Conservation (phyloP, 208 protist species). For the Leishmania lainsoni region DNA sequence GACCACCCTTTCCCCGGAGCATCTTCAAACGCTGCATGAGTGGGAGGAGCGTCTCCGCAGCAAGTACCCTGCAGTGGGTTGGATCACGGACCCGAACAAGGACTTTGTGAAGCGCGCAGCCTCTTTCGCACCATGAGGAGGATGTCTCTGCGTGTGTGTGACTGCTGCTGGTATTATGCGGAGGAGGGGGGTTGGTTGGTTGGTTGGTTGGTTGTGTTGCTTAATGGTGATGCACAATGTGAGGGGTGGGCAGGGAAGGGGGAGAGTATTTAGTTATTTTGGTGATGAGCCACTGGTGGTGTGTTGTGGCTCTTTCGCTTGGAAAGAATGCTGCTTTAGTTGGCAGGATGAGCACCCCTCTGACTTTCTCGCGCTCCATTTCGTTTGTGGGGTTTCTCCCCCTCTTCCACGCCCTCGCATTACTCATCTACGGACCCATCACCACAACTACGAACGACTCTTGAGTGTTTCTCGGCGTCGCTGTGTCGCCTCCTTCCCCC, state of each 20-base stretch:
- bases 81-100: slow-evolving; percentile 60
- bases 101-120: slow-evolving; percentile 60
- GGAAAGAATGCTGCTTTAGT: neutral
- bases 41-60: slow-evolving; percentile 84
- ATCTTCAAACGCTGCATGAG: slow-evolving; percentile 78
- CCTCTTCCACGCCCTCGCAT: neutral
- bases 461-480: neutral
- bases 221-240: neutral
- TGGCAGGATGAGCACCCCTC: neutral
- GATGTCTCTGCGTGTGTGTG: neutral
- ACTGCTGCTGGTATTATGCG: neutral
- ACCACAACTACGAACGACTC: neutral
- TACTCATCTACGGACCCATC: neutral
- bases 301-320: neutral
- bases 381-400: neutral
- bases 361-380: neutral
- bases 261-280: too few relatives aligned
- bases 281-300: neutral
- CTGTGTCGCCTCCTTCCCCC: too few relatives aligned
- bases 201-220: neutral
- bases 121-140: slow-evolving; percentile 42
- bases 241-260: neutral
- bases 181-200: too few relatives aligned
- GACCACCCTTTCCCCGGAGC: slow-evolving; percentile 63
- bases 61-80: slow-evolving; percentile 86